A percentile compares a stretch with the other conserved stretches of the same genome.
Conservation (phyloP, 306 rosid species). For the Vachellia pachyceras region DNA sequence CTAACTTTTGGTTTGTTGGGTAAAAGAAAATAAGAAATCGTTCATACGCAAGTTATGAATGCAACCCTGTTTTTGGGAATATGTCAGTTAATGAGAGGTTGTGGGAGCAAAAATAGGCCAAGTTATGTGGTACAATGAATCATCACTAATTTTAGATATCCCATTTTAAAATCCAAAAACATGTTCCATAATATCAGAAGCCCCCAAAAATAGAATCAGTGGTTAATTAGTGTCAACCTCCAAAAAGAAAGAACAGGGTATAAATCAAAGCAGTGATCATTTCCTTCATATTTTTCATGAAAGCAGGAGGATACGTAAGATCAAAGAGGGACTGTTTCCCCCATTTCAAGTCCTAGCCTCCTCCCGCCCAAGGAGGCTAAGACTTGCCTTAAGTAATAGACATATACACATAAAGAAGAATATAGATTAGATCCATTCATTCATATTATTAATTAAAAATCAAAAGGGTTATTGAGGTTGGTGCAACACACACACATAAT, state of each 20-base stretch:
- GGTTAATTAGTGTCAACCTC: constrained; percentile 9
- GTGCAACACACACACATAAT: constrained; percentile 33
- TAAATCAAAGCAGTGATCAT: constrained; percentile 9
- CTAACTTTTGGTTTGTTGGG: neutral
- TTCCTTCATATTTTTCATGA: constrained; percentile 22
- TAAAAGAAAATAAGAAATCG: rapidly evolving
- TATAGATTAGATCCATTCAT: neutral
- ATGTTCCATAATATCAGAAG: constrained; percentile 28
- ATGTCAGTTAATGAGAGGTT: neutral
- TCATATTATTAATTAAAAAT: neutral
- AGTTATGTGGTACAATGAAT: constrained; percentile 29
- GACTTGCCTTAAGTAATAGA: neutral
- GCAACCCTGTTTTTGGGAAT: constrained; percentile 25
- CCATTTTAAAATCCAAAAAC: constrained; percentile 4
- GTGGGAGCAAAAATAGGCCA: constrained; percentile 23
- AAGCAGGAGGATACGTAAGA: constrained; percentile 2
- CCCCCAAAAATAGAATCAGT: constrained; percentile 40
- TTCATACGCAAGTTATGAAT: neutral
- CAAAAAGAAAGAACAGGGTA: neutral
- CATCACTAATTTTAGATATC: constrained; percentile 13
- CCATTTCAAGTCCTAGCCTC: neutral
- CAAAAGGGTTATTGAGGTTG: neutral
- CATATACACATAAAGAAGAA: neutral
- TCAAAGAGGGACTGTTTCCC: neutral
- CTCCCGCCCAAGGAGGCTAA: neutral